phyloP scores from a whole-genome alignment of 2,329 filamentous ascomycete genomes.

The Alternaria ventricosa region DNA sequence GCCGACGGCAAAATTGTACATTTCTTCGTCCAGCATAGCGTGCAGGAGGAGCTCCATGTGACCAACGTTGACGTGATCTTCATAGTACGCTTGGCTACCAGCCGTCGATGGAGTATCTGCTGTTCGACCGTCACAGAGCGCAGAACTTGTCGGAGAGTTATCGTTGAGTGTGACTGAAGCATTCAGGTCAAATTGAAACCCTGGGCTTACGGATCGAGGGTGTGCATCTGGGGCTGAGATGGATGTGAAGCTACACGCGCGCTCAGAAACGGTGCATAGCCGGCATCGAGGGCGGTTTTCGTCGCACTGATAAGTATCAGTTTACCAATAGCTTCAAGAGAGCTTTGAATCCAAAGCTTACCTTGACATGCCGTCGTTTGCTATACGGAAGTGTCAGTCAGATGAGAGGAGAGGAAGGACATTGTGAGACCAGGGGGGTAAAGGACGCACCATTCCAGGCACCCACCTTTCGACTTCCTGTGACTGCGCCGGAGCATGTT shows the following conservation, averaged over 20 bases:
- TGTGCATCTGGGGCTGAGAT: not conserved
- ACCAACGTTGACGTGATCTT: conserved; percentile 36
- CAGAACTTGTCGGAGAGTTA: not conserved
- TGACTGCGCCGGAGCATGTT: conserved; percentile 31
- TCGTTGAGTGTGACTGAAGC: not conserved
- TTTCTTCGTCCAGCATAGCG: conserved; percentile 24
- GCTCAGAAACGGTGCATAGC: conserved; percentile 25
- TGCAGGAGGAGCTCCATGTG: conserved; percentile 50
- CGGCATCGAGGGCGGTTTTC: conserved; percentile 24
- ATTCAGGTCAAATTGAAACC: not conserved
- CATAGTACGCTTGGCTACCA: not conserved
- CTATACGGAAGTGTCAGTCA: conserved; percentile 4
- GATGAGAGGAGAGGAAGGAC: not conserved
- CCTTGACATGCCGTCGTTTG: conserved; percentile 29
- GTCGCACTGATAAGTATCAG: conserved; percentile 22
- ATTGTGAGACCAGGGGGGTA: not conserved
- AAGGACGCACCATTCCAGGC: conserved; percentile 21
- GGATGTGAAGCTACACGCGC: conserved; percentile 19
- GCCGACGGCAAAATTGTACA: conserved; percentile 33
- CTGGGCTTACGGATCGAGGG: not conserved
- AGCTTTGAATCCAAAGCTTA: not conserved
- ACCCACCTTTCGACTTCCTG: conserved; percentile 28
- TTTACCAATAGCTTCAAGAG: not conserved
- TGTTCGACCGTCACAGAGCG: not conserved
- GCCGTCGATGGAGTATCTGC: not conserved